phyloP scores from a whole-genome alignment of 805 yeast genomes.

The Candida schatavii region DNA sequence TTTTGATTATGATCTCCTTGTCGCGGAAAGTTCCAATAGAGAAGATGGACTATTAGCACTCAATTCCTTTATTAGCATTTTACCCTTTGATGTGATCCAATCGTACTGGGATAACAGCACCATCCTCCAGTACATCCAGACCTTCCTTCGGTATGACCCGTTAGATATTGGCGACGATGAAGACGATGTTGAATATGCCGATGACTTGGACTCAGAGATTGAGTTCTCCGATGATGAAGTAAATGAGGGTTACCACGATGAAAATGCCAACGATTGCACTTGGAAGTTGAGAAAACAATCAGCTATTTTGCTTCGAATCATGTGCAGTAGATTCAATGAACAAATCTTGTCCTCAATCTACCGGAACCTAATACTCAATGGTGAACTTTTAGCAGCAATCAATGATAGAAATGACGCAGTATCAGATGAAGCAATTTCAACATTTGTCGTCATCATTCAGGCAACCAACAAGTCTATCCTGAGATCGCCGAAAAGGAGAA shows the following conservation, averaged over 20 bases:
- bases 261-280: constrained; percentile 43
- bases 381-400: constrained; percentile 16
- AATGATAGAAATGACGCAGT: constrained; percentile 50
- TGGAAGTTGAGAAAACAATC: constrained; percentile 64
- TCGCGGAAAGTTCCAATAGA: constrained; percentile 45
- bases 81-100: constrained; percentile 13
- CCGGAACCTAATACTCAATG: constrained; percentile 15
- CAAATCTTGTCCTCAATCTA: constrained; percentile 2
- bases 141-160: constrained; percentile 32
- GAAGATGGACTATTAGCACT: constrained; percentile 49
- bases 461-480: constrained; percentile 12
- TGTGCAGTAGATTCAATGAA: constrained; percentile 7
- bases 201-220: constrained; percentile 34
- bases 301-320: constrained; percentile 30
- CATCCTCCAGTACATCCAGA: constrained; percentile 17
- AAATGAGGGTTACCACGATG: constrained; percentile 35
- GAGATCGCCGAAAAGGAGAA: constrained; percentile 5
- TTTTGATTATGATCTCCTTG: constrained; percentile 43
- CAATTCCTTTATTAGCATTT: constrained; percentile 25
- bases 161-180: constrained; percentile 17
- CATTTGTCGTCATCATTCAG: constrained; percentile 42
- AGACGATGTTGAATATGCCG: constrained; percentile 30
- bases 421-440: constrained; percentile 44
- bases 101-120: constrained; percentile 9
- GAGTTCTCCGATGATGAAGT: constrained; percentile 31